These are phyloP conservation scores for Russula compacta DNA, from an alignment of 768 basidiomycete species.

Conservation along the genomic window DNA sequence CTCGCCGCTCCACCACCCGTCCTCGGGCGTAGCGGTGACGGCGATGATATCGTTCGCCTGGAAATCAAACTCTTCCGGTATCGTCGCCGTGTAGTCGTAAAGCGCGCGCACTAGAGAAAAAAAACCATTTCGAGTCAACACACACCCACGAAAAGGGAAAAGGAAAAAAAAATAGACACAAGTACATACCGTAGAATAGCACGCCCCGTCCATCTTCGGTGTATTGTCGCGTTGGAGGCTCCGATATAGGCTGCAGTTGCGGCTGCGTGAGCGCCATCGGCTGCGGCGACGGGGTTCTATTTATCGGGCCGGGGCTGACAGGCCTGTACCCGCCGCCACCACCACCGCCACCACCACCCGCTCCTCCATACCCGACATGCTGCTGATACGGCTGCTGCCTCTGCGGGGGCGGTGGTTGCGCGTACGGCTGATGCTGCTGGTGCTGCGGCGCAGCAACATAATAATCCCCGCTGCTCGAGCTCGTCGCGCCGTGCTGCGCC, in stretches of 20 bases:
- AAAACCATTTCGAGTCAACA: background rate
- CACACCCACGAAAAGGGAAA: background rate
- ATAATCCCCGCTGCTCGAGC: slow-evolving; percentile 12
- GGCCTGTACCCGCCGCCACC: slow-evolving; percentile 29
- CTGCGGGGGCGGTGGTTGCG: background rate
- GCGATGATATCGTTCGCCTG: slow-evolving; percentile 92
- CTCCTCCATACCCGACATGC: slow-evolving; percentile 25
- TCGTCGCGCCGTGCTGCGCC: slow-evolving; percentile 1
- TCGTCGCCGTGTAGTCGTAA: slow-evolving; percentile 78
- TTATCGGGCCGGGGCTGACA: slow-evolving; percentile 32
- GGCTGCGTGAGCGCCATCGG: slow-evolving; percentile 25
- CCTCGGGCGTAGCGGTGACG: slow-evolving; percentile 87
- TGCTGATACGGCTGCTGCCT: slow-evolving; percentile 26
- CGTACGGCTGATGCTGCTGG: slow-evolving; percentile 14
- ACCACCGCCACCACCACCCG: background rate
- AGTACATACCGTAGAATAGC: slow-evolving; percentile 72
- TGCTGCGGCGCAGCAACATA: background rate
- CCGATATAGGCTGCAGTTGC: slow-evolving; percentile 9
- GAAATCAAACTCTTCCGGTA: slow-evolving; percentile 94
- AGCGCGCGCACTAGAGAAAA: slow-evolving; percentile 65
- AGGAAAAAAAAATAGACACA: background rate
- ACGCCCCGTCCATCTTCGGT: slow-evolving; percentile 78
- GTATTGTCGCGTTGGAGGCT: slow-evolving; percentile 59
- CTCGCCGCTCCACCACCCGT: slow-evolving; percentile 97
- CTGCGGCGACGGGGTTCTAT: slow-evolving; percentile 45